Evolutionary conservation across 2,329 filamentous ascomycete genomes (phyloP).

Genomic region (Colletotrichum zoysiae): DNA sequence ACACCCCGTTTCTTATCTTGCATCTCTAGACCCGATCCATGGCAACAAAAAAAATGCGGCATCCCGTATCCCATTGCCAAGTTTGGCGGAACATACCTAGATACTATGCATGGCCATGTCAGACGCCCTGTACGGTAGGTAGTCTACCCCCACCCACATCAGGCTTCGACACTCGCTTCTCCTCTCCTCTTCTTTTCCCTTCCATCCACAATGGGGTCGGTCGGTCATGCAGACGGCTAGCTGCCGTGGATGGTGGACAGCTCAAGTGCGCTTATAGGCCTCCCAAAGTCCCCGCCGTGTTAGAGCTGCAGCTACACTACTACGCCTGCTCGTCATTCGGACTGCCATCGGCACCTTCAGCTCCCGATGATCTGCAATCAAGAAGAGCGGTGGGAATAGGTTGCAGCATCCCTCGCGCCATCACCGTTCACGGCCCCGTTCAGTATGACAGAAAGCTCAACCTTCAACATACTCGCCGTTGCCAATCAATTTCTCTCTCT

Average conservation of each 20-base stretch:
- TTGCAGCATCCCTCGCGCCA: constrained; percentile 32
- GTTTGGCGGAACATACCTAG: constrained; percentile 15
- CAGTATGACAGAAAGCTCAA: constrained; percentile 18
- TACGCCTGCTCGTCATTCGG: constrained; percentile 37
- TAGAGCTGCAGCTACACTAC: constrained; percentile 35
- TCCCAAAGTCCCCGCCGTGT: constrained; percentile 16
- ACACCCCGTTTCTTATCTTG: constrained; percentile 16
- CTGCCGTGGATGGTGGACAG: constrained; percentile 23
- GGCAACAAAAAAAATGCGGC: constrained; percentile 22
- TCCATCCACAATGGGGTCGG: constrained; percentile 31
- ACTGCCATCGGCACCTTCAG: constrained; percentile 17
- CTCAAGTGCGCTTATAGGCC: constrained; percentile 30
- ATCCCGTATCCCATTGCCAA: constrained; percentile 21
- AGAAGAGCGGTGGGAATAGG: constrained; percentile 38
- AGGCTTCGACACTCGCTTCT: constrained; percentile 12
- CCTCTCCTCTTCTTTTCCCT: not conserved
- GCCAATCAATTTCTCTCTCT: no score
- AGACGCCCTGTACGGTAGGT: constrained; percentile 17
- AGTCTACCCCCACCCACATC: constrained; percentile 18
- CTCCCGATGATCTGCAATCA: constrained; percentile 30
- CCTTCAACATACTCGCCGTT: not conserved
- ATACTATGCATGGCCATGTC: constrained; percentile 17
- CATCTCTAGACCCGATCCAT: constrained; percentile 18
- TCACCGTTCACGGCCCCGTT: constrained; percentile 9
- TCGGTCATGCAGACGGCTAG: constrained; percentile 40